phyloP scores from a whole-genome alignment of 179 eudicot species.

The Amaranthus tricolor region DNA sequence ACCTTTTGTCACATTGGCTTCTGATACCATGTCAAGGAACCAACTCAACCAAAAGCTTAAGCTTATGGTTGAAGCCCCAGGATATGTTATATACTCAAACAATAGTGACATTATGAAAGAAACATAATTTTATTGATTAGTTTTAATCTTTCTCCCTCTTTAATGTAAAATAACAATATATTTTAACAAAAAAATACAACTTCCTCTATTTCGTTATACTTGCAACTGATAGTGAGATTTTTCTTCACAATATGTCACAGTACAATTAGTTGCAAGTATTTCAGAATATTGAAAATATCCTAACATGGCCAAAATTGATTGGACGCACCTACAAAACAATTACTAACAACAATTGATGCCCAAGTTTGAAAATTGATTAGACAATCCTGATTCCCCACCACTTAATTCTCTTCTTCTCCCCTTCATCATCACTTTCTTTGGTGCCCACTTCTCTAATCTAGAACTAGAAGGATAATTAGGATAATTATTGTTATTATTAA shows the following conservation, averaged over 20 bases:
- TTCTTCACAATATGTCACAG: background rate
- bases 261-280: background rate
- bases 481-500: background rate
- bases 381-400: slow-evolving; percentile 26
- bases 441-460: slow-evolving; percentile 23
- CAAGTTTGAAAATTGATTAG: slow-evolving; percentile 29
- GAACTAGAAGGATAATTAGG: background rate
- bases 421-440: slow-evolving; percentile 16
- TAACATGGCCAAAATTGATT: slow-evolving; percentile 7
- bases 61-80: no score
- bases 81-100: background rate
- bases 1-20: no score
- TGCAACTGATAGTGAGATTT: no score
- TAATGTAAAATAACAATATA: background rate
- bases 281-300: background rate
- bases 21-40: no score
- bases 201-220: no score
- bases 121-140: background rate
- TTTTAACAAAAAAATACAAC: no score
- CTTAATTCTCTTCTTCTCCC: slow-evolving; percentile 20
- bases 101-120: background rate
- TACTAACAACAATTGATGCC: slow-evolving; percentile 32
- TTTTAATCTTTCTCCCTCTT: background rate
- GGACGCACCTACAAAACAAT: background rate
- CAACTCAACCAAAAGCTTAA: no score